Percentiles rank a stretch among this genome's conserved stretches.
Evolutionary conservation across 2,329 filamentous ascomycete species (phyloP).

Genomic region (Zymoseptoria brevis): DNA sequence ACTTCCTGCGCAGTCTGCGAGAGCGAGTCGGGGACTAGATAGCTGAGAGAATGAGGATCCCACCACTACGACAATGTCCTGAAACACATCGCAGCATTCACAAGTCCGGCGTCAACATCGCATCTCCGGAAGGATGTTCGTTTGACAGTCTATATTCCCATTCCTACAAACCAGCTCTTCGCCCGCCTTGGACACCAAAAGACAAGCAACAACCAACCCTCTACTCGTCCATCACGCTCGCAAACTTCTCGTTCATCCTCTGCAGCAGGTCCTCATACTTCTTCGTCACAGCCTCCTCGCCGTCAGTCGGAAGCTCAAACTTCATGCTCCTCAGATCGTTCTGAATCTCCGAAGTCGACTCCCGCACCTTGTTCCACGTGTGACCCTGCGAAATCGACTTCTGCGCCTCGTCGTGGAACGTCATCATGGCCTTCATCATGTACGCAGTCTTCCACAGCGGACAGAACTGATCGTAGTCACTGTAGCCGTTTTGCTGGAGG

Average conservation of each 20-base stretch:
- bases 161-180: neutral
- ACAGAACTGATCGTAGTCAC: constrained; percentile 98
- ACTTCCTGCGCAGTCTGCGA: neutral
- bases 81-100: neutral
- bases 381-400: constrained; percentile 89
- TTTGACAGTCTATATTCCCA: neutral
- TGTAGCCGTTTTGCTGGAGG: constrained; percentile 98
- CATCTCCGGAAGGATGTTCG: neutral
- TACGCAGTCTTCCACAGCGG: constrained; percentile 99
- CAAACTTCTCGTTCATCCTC: constrained; percentile 94
- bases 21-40: neutral
- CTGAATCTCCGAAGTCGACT: constrained; percentile 82
- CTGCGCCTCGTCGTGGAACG: constrained; percentile 93
- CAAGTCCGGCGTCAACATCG: neutral
- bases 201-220: constrained; percentile 1
- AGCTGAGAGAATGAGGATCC: neutral
- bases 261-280: constrained; percentile 94
- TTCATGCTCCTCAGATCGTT: constrained; percentile 82
- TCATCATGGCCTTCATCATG: constrained; percentile 99
- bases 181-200: neutral
- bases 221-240: constrained; percentile 90
- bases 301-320: constrained; percentile 86
- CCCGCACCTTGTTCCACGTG: constrained; percentile 85
- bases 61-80: neutral
- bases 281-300: constrained; percentile 70